Conservation (phyloP, 345 rosid species). For the Corchorus olitorius region DNA sequence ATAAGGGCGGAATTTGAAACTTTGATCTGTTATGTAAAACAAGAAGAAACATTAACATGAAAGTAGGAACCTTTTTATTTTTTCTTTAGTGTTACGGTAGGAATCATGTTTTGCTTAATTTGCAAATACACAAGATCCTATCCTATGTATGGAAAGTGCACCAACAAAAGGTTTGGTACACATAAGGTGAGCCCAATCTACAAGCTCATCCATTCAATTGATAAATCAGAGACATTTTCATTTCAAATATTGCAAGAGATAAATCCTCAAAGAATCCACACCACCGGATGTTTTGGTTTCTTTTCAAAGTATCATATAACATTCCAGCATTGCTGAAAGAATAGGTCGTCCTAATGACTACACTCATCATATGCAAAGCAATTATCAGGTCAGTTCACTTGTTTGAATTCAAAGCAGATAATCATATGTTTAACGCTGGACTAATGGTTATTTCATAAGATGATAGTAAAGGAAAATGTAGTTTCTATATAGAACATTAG, state of each 20-base stretch:
- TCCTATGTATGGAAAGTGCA: too few species aligned
- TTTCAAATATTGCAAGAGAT: background rate
- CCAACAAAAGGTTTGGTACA: background rate
- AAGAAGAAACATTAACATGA: background rate
- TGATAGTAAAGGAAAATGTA: background rate
- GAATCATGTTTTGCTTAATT: background rate
- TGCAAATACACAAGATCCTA: background rate
- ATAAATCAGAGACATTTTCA: background rate
- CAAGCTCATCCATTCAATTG: background rate
- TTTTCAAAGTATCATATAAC: background rate
- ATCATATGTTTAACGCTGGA: background rate
- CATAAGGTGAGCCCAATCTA: background rate
- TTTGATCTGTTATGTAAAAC: constrained; percentile 68
- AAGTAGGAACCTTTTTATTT: background rate
- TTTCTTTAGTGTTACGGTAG: too few species aligned
- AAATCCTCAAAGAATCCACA: background rate
- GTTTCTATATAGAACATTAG: background rate
- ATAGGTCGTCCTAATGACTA: background rate
- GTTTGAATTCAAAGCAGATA: background rate
- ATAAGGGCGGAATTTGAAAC: constrained; percentile 98
- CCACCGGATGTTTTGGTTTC: background rate
- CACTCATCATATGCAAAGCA: background rate
- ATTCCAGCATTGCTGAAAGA: background rate
- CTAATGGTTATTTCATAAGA: background rate
- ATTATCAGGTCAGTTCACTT: background rate